Conservation (phyloP, 108 stramenopile species). For the Skeletonema tropicum region DNA sequence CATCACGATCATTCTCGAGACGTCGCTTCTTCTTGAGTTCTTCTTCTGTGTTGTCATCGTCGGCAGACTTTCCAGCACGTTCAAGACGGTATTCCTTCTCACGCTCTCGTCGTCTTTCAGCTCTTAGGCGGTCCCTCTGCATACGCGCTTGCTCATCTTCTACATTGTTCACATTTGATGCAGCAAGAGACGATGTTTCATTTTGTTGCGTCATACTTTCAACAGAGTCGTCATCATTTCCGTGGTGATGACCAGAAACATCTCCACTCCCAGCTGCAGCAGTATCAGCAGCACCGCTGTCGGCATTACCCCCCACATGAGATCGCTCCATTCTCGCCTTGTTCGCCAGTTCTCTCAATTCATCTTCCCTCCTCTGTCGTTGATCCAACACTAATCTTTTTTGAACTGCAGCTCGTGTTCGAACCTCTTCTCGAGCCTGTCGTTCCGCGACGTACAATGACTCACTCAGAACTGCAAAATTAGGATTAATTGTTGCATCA, state of each 20-base stretch:
- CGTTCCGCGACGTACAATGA: slow-evolving; percentile 96
- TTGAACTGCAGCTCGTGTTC: slow-evolving; percentile 88
- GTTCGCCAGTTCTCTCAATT: slow-evolving; percentile 92
- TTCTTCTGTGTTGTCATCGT: slow-evolving; percentile 41
- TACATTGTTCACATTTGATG: background rate
- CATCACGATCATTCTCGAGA: slow-evolving; percentile 92
- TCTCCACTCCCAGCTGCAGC: slow-evolving; percentile 2
- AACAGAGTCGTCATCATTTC: slow-evolving; percentile 47
- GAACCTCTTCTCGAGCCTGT: slow-evolving; percentile 94
- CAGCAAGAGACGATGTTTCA: background rate
- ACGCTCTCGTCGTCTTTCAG: slow-evolving; percentile 90
- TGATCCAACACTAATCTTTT: slow-evolving; percentile 86
- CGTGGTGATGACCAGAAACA: slow-evolving; percentile 5
- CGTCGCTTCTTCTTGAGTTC: slow-evolving; percentile 82
- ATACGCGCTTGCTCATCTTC: slow-evolving; percentile 74
- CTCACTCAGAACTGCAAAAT: slow-evolving; percentile 95
- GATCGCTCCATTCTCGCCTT: slow-evolving; percentile 89
- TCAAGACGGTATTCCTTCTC: slow-evolving; percentile 96
- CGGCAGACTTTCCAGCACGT: slow-evolving; percentile 58
- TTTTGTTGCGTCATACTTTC: slow-evolving; percentile 21
- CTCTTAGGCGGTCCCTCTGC: slow-evolving; percentile 92
- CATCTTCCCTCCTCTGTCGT: slow-evolving; percentile 90
- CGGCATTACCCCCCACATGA: background rate
- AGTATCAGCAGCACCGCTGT: background rate
- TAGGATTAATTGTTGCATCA: slow-evolving; percentile 88